phyloP scores from a whole-genome alignment of 306 rosid genomes.

The Arachis stenosperma region DNA sequence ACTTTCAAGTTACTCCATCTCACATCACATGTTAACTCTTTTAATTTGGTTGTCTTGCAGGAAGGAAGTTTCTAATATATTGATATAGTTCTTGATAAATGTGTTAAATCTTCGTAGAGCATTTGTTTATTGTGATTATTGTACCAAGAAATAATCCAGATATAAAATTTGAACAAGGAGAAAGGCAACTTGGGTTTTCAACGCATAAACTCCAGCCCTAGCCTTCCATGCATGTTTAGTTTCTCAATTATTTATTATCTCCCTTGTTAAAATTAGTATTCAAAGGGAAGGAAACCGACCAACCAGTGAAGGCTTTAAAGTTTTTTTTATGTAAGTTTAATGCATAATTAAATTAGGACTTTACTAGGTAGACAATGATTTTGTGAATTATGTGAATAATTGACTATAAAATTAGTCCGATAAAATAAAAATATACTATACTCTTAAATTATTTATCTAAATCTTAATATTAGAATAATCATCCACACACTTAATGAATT shows the following conservation, averaged over 20 bases:
- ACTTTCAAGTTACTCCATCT: background rate
- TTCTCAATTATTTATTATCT: background rate
- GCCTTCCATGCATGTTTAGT: background rate
- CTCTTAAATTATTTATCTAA: no score
- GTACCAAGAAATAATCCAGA: background rate
- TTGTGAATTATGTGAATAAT: no score
- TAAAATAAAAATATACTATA: no score
- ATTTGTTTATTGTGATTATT: background rate
- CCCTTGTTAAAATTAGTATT: background rate
- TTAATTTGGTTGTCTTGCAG: background rate
- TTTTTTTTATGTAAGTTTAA: no score
- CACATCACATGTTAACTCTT: no score
- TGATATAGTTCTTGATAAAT: background rate
- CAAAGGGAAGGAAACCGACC: constrained; percentile 9
- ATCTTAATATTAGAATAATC: no score
- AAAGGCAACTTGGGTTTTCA: background rate
- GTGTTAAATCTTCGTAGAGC: background rate
- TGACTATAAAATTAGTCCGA: no score
- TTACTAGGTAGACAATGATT: no score
- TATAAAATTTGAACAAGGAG: background rate
- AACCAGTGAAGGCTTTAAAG: background rate
- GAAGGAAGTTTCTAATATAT: background rate
- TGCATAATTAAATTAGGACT: no score
- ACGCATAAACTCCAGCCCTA: background rate
- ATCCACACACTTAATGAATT: no score